Base-by-base conservation (phyloP, 768 basidiomycete species). In the Sarcomyxa edulis region DNA sequence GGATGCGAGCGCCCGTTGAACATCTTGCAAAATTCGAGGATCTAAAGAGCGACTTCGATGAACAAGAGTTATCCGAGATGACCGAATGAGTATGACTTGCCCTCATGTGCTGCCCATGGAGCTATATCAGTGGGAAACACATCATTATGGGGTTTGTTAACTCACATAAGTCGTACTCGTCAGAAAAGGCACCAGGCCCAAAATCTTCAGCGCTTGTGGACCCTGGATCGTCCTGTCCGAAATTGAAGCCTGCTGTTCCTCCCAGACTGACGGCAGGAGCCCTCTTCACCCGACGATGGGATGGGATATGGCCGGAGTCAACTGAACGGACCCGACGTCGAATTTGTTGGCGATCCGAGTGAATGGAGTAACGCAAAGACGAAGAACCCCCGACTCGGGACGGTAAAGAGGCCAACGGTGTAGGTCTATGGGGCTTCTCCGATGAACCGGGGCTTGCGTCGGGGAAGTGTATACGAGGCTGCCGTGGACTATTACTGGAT, bases 131-230 rank as follows among this genome's bases (percentile, higher is more conserved):
- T 14, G 15, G 15, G 8, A 20, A 16, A 25, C 23, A 39, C 14
- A 9, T 7, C n/a, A 20, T 39, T 20, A 25, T 16, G 8, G 18
- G 20, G 2, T 5, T 9, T 16, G 5, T 32, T 28, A 4, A 70
- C 82, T 63, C 54, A 88, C 85, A 74, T 44, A 87, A 64, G 53
- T 87, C 81, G 52, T 85, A 87, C 58, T 88, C 85, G 45, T 88
- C 77, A 1, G 83, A 82, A 58, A 86, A 82, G 22, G 61, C 58
- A 16, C 55, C 55, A 15, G 8, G 14, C n/a, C 14, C 24, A 24
- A 23, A 19, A 16, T 42, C 35, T 24, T 31, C 33, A 7, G 9
- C 14, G n/a, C n/a, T n/a, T n/a, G n/a, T n/a, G n/a, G n/a, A n/a
- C n/a, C n/a, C n/a, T n/a, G n/a, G n/a, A n/a, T n/a, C n/a, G n/a